A percentile compares a stretch with the other conserved stretches of the same genome.
phyloP scores from a whole-genome alignment of 192 early-diverging fungal species.

The Backusella morwellensis region DNA sequence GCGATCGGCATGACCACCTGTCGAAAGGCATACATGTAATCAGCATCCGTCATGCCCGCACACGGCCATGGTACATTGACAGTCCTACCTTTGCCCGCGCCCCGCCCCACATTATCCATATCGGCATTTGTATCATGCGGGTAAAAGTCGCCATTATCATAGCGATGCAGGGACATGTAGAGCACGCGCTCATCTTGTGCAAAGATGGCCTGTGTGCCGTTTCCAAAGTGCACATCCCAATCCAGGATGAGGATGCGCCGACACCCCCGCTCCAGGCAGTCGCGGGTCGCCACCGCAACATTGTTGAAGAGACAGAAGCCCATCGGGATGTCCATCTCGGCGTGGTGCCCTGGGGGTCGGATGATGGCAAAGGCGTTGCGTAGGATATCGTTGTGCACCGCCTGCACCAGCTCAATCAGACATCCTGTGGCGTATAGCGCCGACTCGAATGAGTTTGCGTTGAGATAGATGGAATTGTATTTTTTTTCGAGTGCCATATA shows the following conservation, averaged over 20 bases:
- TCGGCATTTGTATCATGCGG: conserved; percentile 58
- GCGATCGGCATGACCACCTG: conserved; percentile 80
- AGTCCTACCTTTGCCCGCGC: conserved; percentile 62
- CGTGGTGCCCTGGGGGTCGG: conserved; percentile 93
- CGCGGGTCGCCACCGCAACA: conserved; percentile 76
- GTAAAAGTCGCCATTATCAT: conserved; percentile 78
- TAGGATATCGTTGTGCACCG: conserved; percentile 60
- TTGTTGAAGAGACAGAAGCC: conserved; percentile 93
- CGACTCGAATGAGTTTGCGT: conserved; percentile 55
- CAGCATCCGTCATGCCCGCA: conserved; percentile 72
- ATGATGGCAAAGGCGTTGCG: conserved; percentile 84
- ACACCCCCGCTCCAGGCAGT: conserved; percentile 47
- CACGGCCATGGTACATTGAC: conserved; percentile 87
- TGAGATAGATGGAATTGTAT: conserved; percentile 74
- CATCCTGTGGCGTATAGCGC: conserved; percentile 75
- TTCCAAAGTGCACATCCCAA: conserved; percentile 97
- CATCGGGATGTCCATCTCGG: conserved; percentile 68
- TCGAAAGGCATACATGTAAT: conserved; percentile 85
- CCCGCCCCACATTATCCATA: conserved; percentile 55
- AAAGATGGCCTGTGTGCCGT: conserved; percentile 87
- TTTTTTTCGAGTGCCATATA: conserved; percentile 36
- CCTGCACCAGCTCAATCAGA: conserved; percentile 67
- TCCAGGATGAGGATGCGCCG: conserved; percentile 80
- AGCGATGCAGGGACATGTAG: conserved; percentile 84
- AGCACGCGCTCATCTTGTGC: conserved; percentile 73